phyloP scores from a whole-genome alignment of 1,139 yeast species.

The Pichia sp. region DNA sequence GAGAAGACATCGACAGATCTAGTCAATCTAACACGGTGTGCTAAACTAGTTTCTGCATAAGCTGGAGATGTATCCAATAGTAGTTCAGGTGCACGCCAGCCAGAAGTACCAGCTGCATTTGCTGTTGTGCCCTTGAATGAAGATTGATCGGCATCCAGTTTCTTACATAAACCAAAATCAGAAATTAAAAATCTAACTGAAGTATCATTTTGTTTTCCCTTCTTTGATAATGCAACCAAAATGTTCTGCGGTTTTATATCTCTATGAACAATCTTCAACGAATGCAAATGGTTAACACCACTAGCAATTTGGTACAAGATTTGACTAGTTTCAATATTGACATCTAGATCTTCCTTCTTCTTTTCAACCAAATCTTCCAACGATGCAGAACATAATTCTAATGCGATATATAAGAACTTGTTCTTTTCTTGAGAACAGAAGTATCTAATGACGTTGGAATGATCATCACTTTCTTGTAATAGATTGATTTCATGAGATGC shows the following conservation, averaged over 20 bases:
- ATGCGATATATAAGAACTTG: conserved; percentile 85
- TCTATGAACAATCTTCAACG: conserved; percentile 90
- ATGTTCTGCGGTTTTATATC: conserved; percentile 97
- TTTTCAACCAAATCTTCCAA: conserved; percentile 80
- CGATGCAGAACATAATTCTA: conserved; percentile 88
- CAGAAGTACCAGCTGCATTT: conserved; percentile 95
- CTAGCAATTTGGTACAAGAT: conserved; percentile 75
- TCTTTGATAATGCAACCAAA: conserved; percentile 71
- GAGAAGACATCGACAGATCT: conserved; percentile 94
- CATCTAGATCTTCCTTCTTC: conserved; percentile 38
- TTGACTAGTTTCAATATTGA: conserved; percentile 44
- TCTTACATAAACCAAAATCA: conserved; percentile 94
- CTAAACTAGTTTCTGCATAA: conserved; percentile 36
- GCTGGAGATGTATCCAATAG: conserved; percentile 38
- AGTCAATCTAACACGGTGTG: conserved; percentile 63
- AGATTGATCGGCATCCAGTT: conserved; percentile 87
- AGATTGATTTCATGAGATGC: conserved; percentile 93
- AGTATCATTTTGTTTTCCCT: conserved; percentile 25
- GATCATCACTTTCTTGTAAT: conserved; percentile 93
- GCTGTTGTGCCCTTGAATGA: conserved; percentile 92
- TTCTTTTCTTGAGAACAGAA: conserved; percentile 90
- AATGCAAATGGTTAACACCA: conserved; percentile 86
- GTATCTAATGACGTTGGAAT: conserved; percentile 91
- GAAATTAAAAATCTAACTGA: conserved; percentile 75
- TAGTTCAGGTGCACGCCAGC: conserved; percentile 98